Conservation (phyloP, 495 filamentous ascomycete species). For the Sporormia fimetaria region DNA sequence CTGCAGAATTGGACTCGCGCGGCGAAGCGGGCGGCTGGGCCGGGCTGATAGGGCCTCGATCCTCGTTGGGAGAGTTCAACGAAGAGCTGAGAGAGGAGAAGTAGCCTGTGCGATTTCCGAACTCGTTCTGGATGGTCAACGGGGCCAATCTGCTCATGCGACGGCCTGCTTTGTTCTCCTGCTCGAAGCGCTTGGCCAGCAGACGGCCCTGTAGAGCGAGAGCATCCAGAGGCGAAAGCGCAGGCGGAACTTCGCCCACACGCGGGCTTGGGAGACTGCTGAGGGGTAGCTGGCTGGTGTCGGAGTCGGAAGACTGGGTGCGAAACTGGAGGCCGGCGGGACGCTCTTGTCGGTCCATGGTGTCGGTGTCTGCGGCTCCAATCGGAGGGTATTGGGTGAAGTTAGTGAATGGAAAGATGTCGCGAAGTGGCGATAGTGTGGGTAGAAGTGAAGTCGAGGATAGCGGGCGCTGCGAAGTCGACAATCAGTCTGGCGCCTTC, state of each 20-base stretch:
- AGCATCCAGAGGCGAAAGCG: slow-evolving; percentile 88
- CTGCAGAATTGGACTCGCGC: slow-evolving; percentile 14
- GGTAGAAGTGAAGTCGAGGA: too few relatives aligned
- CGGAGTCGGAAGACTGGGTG: slow-evolving; percentile 19
- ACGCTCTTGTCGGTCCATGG: slow-evolving; percentile 21
- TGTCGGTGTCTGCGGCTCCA: not conserved
- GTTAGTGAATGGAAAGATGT: not conserved
- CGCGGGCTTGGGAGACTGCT: slow-evolving; percentile 32
- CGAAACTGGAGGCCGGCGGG: slow-evolving; percentile 23
- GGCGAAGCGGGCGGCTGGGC: slow-evolving; percentile 3
- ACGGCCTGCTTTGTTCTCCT: slow-evolving; percentile 52
- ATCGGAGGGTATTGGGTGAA: not conserved
- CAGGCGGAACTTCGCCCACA: slow-evolving; percentile 72
- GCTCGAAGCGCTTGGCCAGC: slow-evolving; percentile 76
- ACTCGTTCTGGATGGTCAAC: slow-evolving; percentile 65
- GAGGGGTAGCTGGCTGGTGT: slow-evolving; percentile 11
- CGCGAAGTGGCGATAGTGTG: not conserved
- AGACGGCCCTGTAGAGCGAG: slow-evolving; percentile 80
- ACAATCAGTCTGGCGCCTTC: too few relatives aligned
- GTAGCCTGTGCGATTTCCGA: slow-evolving; percentile 61
- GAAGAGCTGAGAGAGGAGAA: slow-evolving; percentile 48
- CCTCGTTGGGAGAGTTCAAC: slow-evolving; percentile 28
- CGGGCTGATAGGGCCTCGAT: slow-evolving; percentile 24
- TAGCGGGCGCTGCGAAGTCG: too few relatives aligned
- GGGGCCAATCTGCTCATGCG: slow-evolving; percentile 80